Evolutionary conservation across 2,329 filamentous ascomycete genomes (phyloP), one percentile per base, ranked within the genome.

Genomic region (Curvularia sp.): DNA sequence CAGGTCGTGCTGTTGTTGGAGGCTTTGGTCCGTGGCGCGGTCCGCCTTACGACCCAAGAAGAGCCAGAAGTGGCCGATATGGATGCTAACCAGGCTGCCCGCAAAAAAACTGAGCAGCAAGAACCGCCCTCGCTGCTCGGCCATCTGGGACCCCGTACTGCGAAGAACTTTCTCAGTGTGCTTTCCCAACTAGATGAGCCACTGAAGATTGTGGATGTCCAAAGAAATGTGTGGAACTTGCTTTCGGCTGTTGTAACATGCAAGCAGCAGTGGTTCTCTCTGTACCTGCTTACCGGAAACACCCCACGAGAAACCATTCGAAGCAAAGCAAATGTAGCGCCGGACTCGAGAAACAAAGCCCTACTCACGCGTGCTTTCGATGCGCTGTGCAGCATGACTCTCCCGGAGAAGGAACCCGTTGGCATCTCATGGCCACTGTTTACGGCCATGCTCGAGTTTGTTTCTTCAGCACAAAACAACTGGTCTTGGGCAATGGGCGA

Each of bases 91-190:
- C 52, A 53, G 18, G 30, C 54, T 13, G 15, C 42, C 2, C 52
- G 43, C 0, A 54, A 39, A 35, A 50, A 55, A n/a, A 53, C 46
- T 28, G 60, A 64, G 26, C 61, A 67, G 22, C 63, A 62, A 41
- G 93, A 97, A 66, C 92, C 93, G 0, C 91, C 92, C n/a, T 97
- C 94, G 6, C 83, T 99, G n/a, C 86, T 99, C 22, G 93, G 93
- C 31, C 92, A 96, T 72, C 82, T 99, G 6, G 93, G 93, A 1
- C 85, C 92, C 9, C 88, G 92, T 55, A 88, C 92, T 8, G 91
- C 93, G 10, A 92, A 91, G 68, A 89, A 90, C 39, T 96, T 99
- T 72, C 82, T 99, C 24, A 86, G 89, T 60, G 82, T 95, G 5
- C 80, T 98, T 6, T 88, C 91, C 4, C 85, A 87, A 59, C 83